Base-by-base conservation (phyloP, 2,329 filamentous ascomycete species). In the Fusarium multiceps region DNA sequence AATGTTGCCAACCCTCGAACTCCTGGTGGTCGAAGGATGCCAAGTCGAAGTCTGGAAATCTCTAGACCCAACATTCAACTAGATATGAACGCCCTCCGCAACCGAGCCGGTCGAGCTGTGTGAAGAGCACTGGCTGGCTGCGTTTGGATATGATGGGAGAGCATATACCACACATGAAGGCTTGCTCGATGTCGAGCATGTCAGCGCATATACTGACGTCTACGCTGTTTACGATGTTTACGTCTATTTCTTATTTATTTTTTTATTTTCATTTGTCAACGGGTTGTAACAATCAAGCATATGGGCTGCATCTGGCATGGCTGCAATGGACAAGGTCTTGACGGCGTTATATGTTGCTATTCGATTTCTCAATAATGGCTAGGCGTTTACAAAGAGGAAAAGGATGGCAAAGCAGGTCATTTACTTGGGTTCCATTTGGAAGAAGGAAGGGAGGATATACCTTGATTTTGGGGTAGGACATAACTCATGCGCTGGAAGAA, bases 1-100 rank as follows among this genome's bases (percentile, higher is more conserved):
- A 89, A 89, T 59, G 85, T 89, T 3, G 84, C 82, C 0, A 86
- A 89, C 59, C 87, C 87, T 2, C 79, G 84, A 45, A 88, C 86
- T 0, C 87, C 87, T 0, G 86, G 86, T 6, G 79, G 86, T 16
- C 75, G 84, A 23, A 83, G 84, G 21, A 83, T 88, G 58, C 84
- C 86, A 3, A 89, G 87, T 68, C 78, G 87, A 57, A 89, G 87
- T 73, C 71, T 89, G 70, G 87, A 89, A 66, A 85, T 89, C 45
- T 77, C 83, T 28, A 79, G 87, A 40, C 78, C 77, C 6, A 42
- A 70, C 9, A 68, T 78, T 34, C 66, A 74, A 55, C 73, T 78
- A 14, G 68, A 77, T 30, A 72, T 77, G 67, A 66, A 56, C 34
- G 64, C 67, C 43, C 56, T 77, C 45, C 72, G 64, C 21, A 64